phyloP scores from a whole-genome alignment of 1,284 basidiomycete genomes.

The Boletellus deceptivus region DNA sequence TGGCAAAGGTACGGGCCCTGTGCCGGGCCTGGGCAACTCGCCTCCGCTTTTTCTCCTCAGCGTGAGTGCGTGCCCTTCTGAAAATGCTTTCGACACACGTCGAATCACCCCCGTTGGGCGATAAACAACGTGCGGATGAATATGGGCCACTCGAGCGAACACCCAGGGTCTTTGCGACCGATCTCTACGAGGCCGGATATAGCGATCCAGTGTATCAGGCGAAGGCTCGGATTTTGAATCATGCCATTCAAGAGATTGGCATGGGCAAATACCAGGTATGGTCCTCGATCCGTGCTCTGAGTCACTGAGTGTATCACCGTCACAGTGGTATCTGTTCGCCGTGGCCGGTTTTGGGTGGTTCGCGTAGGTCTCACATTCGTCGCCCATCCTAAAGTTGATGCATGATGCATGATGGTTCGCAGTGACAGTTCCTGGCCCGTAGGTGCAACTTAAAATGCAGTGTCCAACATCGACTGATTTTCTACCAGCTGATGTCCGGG shows the following conservation, averaged over 20 bases:
- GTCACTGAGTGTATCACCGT: neutral
- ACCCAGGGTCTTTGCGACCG: conserved; percentile 1
- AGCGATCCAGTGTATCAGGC: conserved; percentile 54
- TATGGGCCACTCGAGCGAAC: neutral
- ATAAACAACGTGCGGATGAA: neutral
- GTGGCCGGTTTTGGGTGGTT: conserved; percentile 72
- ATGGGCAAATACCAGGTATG: conserved; percentile 69
- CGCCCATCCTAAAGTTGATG: neutral
- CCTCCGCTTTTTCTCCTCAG: neutral
- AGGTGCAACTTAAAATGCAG: conserved; percentile 14
- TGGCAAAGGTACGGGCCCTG: no score
- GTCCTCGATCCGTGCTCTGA: neutral
- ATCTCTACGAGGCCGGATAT: conserved; percentile 45
- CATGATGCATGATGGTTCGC: conserved; percentile 1
- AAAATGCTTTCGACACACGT: neutral
- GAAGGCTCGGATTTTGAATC: conserved; percentile 57
- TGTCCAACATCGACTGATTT: neutral
- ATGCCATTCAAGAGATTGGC: conserved; percentile 59
- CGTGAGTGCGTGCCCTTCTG: neutral
- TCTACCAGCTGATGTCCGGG: conserved; percentile 45
- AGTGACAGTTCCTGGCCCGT: conserved; percentile 51
- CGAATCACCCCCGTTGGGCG: neutral
- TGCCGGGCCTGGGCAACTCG: neutral
- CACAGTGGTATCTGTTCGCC: conserved; percentile 54
- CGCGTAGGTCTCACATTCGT: conserved; percentile 43